These are phyloP conservation scores for Penicillium sp. DNA, from an alignment of 2,329 filamentous ascomycete species.

Conservation along the genomic window DNA sequence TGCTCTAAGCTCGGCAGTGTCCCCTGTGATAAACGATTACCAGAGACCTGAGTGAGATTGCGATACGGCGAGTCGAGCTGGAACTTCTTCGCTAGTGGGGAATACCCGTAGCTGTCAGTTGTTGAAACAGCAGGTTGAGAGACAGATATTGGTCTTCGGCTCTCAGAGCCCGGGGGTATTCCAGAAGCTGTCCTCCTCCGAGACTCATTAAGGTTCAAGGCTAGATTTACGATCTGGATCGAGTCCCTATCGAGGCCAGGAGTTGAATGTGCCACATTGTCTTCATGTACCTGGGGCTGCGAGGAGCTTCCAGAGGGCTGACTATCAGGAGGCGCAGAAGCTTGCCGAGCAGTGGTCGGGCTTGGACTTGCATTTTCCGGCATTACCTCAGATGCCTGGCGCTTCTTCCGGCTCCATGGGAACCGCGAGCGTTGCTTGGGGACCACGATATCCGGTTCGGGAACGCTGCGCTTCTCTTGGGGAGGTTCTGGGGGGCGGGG, in stretches of 20 bases:
- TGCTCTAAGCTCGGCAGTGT: constrained; percentile 9
- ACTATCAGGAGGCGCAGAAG: constrained; percentile 8
- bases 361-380: constrained; percentile 13
- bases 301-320: constrained; percentile 12
- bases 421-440: constrained; percentile 32
- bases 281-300: constrained; percentile 7
- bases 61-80: constrained; percentile 15
- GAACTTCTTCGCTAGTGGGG: constrained; percentile 9
- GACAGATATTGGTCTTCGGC: constrained; percentile 28
- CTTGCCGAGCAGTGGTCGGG: constrained; percentile 7
- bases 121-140: constrained; percentile 18
- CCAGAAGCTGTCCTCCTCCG: constrained; percentile 54
- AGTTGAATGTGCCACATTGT: constrained; percentile 14
- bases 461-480: constrained; percentile 36
- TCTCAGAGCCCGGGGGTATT: constrained; percentile 43
- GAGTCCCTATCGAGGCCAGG: constrained; percentile 61
- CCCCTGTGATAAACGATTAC: constrained; percentile 17
- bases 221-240: constrained; percentile 85
- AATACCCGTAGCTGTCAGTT: constrained; percentile 16
- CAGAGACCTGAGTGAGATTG: constrained; percentile 19
- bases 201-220: constrained; percentile 74
- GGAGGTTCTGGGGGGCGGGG: constrained; percentile 21
- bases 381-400: constrained; percentile 26
- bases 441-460: constrained; percentile 28
- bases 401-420: constrained; percentile 28